A percentile compares a stretch with the other conserved stretches of the same genome.
Conservation (phyloP, 441 rosid genomes). For the Corymbia calophylla region DNA sequence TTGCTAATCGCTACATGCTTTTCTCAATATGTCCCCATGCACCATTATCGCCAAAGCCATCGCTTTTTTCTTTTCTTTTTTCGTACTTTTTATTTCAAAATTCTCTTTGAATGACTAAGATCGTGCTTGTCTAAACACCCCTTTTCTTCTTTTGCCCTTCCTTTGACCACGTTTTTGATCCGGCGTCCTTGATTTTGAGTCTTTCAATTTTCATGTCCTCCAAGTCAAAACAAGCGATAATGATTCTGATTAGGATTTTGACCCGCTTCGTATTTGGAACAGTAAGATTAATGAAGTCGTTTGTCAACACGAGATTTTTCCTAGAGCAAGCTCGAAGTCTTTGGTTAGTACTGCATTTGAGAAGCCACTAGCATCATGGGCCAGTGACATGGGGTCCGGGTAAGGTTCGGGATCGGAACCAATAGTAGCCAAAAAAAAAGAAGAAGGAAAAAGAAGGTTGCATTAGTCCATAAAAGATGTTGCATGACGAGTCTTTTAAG, state of each 20-base stretch:
- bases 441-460: background rate
- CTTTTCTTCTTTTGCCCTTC: background rate
- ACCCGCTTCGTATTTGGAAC: background rate
- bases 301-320: background rate
- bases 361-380: background rate
- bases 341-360: background rate
- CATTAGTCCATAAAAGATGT: background rate
- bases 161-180: background rate
- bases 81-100: background rate
- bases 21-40: background rate
- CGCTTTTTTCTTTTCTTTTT: background rate
- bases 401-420: background rate
- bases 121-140: background rate
- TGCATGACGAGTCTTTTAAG: background rate
- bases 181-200: background rate
- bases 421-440: background rate
- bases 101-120: background rate
- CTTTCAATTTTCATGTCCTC: background rate
- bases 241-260: background rate
- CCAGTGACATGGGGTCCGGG: background rate
- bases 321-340: background rate
- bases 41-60: background rate
- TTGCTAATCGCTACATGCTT: background rate
- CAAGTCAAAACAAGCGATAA: background rate
- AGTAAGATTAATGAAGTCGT: background rate